Base-by-base conservation (phyloP, 306 rosid genomes). In the Cicer arietinum region DNA sequence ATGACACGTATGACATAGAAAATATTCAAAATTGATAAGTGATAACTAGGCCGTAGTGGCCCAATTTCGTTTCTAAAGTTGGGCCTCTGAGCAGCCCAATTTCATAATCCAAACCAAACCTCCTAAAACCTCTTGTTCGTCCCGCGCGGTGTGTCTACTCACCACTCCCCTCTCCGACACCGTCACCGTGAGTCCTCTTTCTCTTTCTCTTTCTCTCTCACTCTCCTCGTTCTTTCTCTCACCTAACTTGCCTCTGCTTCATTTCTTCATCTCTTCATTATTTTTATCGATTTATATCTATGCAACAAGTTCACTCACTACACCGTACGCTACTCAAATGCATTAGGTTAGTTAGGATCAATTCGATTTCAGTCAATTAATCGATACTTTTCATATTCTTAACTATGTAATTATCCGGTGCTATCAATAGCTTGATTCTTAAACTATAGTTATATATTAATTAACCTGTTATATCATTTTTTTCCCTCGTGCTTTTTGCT, bases 121-220 rank as follows among this genome's bases (percentile, higher is more conserved):
- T 59, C n/a, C 67, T 37, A 37, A 60, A 60, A 60, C 44, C 66
- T 35, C 18, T 35, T 11, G 5, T 60, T 60, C 66, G 18, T 60
- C 66, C 44, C 66, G 44, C 66, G 20, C 66, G 5, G 10, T 1
- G 10, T 35, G 3, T 35, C 9, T 35, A 10, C 44, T 60, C 44
- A 1, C 6, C 18, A 37, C 18, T 60, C 66, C 5, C 10, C 66
- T 30, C 43, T 59, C 65, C 43, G 10, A 1, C 43, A 12, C 65
- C 17, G 42, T 25, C n/a, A 10, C 62, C 22, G 82, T 71, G 78
- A 62, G 78, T 71, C 30, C 22, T 16, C 14, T 50, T 45, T 13
- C 57, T 58, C 58, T 14, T 22, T 1, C 17, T 10, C 63, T 7
- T 13, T 56, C 63, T 56, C 25, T 22, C 58, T 37, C 30, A 1